Evolutionary conservation across 2,329 filamentous ascomycete genomes (phyloP).

Genomic region (Curvularia sp.): DNA sequence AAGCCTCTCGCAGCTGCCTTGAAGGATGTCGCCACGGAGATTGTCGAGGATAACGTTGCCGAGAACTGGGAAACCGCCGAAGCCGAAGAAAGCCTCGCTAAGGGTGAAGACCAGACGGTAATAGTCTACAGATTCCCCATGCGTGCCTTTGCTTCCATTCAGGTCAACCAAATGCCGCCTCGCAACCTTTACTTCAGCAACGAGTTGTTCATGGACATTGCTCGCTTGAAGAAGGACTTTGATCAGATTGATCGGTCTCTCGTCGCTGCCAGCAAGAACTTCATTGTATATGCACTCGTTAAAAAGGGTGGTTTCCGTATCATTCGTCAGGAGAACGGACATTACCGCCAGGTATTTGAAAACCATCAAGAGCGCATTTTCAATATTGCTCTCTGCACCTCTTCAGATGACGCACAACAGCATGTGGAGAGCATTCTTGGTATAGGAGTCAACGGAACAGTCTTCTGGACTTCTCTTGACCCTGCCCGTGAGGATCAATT

Average conservation of each 20-base stretch:
- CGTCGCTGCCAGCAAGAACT: conserved; percentile 85
- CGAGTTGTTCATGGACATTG: conserved; percentile 88
- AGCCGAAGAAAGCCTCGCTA: conserved; percentile 70
- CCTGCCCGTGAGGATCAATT: conserved; percentile 60
- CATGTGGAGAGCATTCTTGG: conserved; percentile 78
- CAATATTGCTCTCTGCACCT: conserved; percentile 83
- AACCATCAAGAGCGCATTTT: conserved; percentile 93
- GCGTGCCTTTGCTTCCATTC: conserved; percentile 93
- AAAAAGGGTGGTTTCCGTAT: conserved; percentile 93
- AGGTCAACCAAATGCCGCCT: conserved; percentile 66
- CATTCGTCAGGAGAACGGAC: conserved; percentile 92
- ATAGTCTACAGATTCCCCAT: conserved; percentile 95
- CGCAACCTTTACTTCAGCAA: conserved; percentile 71
- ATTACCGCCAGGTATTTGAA: conserved; percentile 89
- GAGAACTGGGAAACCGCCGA: conserved; percentile 93
- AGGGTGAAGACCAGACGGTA: conserved; percentile 72
- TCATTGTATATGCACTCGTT: conserved; percentile 92
- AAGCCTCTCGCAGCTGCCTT: conserved; percentile 63
- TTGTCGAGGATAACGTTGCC: conserved; percentile 65
- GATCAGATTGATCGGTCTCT: conserved; percentile 96
- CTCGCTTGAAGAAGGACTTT: conserved; percentile 94
- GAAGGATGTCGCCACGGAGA: conserved; percentile 65
- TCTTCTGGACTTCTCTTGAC: conserved; percentile 86
- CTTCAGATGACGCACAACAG: conserved; percentile 58
- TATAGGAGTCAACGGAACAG: conserved; percentile 90